Evolutionary conservation across 129 eudicot species (phyloP).

Genomic region (Lactuca saligna): DNA sequence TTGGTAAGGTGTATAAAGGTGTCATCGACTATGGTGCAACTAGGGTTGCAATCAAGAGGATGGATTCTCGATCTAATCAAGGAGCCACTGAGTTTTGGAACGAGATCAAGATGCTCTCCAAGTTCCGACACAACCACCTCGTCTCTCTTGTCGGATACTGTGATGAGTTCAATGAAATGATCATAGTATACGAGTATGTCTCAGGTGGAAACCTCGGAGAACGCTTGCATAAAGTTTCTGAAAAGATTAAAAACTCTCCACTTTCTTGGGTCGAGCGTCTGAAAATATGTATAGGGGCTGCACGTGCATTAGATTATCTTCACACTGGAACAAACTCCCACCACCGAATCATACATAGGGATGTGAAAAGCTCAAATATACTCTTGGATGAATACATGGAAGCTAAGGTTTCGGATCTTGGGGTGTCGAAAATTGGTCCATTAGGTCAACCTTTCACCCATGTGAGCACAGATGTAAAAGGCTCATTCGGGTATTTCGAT

Average conservation of each 20-base stretch:
- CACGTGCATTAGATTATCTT: conserved; percentile 44
- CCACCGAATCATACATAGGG: conserved; percentile 44
- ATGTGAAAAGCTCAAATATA: conserved; percentile 51
- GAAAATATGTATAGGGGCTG: conserved; percentile 39
- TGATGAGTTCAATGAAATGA: conserved; percentile 40
- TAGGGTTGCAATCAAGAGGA: conserved; percentile 29
- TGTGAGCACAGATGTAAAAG: conserved; percentile 49
- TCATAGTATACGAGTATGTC: conserved; percentile 40
- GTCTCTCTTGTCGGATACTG: conserved; percentile 45
- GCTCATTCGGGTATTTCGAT: conserved; percentile 54
- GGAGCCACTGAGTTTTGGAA: conserved; percentile 38
- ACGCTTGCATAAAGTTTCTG: conserved; percentile 26
- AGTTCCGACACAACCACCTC: conserved; percentile 33
- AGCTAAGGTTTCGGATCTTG: conserved; percentile 57
- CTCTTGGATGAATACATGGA: conserved; percentile 39
- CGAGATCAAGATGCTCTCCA: conserved; percentile 42
- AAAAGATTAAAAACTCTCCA: conserved; percentile 5
- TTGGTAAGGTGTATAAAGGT: conserved; percentile 34
- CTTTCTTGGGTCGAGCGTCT: conserved; percentile 43
- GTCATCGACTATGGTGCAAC: conserved; percentile 22
- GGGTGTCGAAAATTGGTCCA: conserved; percentile 43
- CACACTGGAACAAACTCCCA: conserved; percentile 32
- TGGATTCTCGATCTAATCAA: conserved; percentile 34
- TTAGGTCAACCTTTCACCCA: conserved; percentile 25
- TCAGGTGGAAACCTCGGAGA: conserved; percentile 37